A percentile compares a stretch with the other conserved stretches of the same genome.
Conservation (phyloP, 2,329 filamentous ascomycete genomes). For the Pyrenochaeta sp. region DNA sequence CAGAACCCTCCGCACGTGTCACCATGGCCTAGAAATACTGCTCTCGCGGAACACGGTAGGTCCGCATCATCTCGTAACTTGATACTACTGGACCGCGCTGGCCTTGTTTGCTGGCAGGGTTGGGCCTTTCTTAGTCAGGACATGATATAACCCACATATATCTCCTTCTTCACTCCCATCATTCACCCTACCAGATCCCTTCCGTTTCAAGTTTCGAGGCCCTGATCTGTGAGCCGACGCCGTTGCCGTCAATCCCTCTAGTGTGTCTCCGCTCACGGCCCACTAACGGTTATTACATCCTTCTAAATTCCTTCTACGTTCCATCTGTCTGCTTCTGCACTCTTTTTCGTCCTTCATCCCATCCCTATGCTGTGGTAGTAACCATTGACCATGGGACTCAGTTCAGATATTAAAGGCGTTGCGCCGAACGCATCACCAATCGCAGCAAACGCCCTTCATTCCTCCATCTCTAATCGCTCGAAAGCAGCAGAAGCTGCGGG, state of each 20-base stretch:
- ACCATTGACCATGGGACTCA: slow-evolving; percentile 39
- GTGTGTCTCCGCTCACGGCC: slow-evolving; percentile 30
- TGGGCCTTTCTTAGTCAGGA: slow-evolving; percentile 33
- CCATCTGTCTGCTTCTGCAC: slow-evolving; percentile 6
- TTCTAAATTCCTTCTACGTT: slow-evolving; percentile 29
- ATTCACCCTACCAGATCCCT: slow-evolving; percentile 32
- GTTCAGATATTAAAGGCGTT: slow-evolving; percentile 29
- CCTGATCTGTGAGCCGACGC: slow-evolving; percentile 31
- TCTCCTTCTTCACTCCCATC: slow-evolving; percentile 25
- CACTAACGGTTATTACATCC: slow-evolving; percentile 38
- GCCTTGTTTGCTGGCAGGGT: slow-evolving; percentile 24
- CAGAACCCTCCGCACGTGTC: slow-evolving; percentile 39
- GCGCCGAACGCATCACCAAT: slow-evolving; percentile 12
- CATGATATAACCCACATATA: slow-evolving; percentile 34
- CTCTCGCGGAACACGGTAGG: slow-evolving; percentile 39
- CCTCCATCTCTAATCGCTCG: slow-evolving; percentile 26
- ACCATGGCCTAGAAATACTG: slow-evolving; percentile 32
- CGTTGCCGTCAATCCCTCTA: slow-evolving; percentile 38
- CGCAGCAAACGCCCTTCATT: slow-evolving; percentile 21
- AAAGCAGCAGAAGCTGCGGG: slow-evolving; percentile 33
- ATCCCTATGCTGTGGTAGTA: slow-evolving; percentile 30
- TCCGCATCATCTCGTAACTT: slow-evolving; percentile 33
- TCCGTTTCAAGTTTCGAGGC: slow-evolving; percentile 34
- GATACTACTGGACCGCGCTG: slow-evolving; percentile 27
- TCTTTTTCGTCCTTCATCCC: slow-evolving; percentile 10